A percentile compares a stretch with the other conserved stretches of the same genome.
Evolutionary conservation across 176 grass and related monocot species (phyloP).

Genomic region (Echinochloa phyllopogon): DNA sequence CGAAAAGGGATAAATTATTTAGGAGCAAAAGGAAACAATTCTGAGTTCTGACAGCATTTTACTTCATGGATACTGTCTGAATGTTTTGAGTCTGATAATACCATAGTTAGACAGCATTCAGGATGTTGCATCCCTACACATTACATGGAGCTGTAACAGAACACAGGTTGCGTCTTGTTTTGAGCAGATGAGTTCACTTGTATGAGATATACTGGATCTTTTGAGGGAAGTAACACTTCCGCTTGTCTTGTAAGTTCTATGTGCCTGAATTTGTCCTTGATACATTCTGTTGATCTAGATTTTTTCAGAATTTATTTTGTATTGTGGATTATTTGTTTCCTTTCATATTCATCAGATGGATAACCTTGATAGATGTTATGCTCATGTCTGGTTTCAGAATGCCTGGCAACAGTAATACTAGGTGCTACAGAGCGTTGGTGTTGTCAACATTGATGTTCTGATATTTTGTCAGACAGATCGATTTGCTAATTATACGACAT

Average conservation of each 20-base stretch:
- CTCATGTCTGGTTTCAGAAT: conserved; percentile 16
- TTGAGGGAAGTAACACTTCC: conserved; percentile 35
- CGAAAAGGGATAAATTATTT: conserved; percentile 80
- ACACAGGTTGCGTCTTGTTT: conserved; percentile 40
- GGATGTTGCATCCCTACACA: conserved; percentile 42
- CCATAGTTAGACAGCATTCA: conserved; percentile 31
- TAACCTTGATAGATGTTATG: conserved; percentile 17
- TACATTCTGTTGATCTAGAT: conserved; percentile 27
- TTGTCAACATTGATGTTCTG: background rate
- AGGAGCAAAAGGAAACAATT: conserved; percentile 91
- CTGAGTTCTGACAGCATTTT: conserved; percentile 59
- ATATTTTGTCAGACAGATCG: background rate
- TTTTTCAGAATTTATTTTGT: conserved; percentile 32
- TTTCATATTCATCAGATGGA: background rate
- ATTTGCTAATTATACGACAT: background rate
- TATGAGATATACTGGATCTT: conserved; percentile 29
- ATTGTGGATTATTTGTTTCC: background rate
- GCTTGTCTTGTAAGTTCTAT: conserved; percentile 49
- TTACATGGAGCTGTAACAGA: conserved; percentile 28
- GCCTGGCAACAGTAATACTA: background rate
- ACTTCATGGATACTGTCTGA: conserved; percentile 44
- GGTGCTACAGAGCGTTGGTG: background rate
- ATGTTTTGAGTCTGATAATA: conserved; percentile 43
- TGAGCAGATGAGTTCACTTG: conserved; percentile 42
- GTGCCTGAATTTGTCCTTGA: conserved; percentile 40